These are phyloP conservation scores for Chaetomium fimeti DNA, from an alignment of 495 filamentous ascomycete species.

Conservation along the genomic window DNA sequence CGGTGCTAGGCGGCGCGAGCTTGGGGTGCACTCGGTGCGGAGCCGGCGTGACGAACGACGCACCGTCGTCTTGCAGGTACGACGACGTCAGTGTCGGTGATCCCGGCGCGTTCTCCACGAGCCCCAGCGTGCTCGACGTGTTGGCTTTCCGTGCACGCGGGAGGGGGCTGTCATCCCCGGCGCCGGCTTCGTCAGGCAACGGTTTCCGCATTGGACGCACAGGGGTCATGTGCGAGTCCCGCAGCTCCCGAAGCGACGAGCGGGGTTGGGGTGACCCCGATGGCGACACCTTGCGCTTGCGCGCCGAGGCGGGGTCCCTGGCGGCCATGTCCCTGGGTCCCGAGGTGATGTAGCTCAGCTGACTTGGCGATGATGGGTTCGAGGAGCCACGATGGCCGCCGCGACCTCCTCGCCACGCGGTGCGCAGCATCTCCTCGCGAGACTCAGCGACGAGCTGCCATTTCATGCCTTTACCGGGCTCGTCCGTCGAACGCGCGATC, in stretches of 20 bases:
- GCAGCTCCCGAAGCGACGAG: conserved; percentile 46
- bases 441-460: conserved; percentile 84
- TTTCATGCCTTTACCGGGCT: conserved; percentile 98
- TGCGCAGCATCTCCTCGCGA: conserved; percentile 65
- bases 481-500: conserved; percentile 84
- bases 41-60: conserved; percentile 75
- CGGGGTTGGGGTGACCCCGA: conserved; percentile 49
- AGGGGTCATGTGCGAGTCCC: conserved; percentile 53
- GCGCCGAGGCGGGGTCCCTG: conserved; percentile 41
- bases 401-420: conserved; percentile 50
- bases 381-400: conserved; percentile 59
- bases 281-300: conserved; percentile 53
- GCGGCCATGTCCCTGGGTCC: conserved; percentile 49
- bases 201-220: conserved; percentile 61
- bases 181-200: conserved; percentile 42
- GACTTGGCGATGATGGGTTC: conserved; percentile 56
- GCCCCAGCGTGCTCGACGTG: conserved; percentile 51
- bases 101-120: conserved; percentile 58
- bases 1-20: conserved; percentile 84
- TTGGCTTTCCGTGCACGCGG: conserved; percentile 48
- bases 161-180: conserved; percentile 55
- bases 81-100: conserved; percentile 72
- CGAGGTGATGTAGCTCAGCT: conserved; percentile 50
- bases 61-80: conserved; percentile 53
- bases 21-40: conserved; percentile 78